A percentile compares a stretch with the other conserved stretches of the same genome.
Conservation (phyloP, 805 yeast species). For the Pichia heedii region DNA sequence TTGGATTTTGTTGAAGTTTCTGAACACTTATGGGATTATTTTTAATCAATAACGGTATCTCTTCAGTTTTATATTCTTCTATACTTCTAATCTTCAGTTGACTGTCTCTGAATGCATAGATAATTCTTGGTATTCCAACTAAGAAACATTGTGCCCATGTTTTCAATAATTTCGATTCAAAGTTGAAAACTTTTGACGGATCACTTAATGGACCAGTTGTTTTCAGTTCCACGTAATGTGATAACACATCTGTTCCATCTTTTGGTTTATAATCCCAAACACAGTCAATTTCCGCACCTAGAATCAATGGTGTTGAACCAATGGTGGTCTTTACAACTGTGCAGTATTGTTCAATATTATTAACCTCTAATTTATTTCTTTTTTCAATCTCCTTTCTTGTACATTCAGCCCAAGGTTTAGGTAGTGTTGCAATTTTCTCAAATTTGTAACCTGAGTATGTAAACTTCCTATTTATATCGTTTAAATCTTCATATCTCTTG, state of each 20-base stretch:
- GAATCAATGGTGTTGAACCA: constrained; percentile 55
- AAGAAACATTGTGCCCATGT: constrained; percentile 94
- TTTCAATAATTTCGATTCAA: constrained; percentile 67
- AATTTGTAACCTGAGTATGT: constrained; percentile 76
- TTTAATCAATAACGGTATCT: constrained; percentile 64
- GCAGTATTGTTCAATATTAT: constrained; percentile 67
- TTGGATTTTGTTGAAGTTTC: constrained; percentile 27
- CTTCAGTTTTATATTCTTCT: constrained; percentile 71
- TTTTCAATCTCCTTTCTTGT: constrained; percentile 60
- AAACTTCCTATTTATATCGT: constrained; percentile 30
- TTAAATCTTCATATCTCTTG: constrained; percentile 23
- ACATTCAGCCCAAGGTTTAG: constrained; percentile 65
- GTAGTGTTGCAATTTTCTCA: constrained; percentile 66
- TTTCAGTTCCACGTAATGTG: constrained; percentile 80
- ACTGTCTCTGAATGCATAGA: constrained; percentile 83
- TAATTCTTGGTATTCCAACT: constrained; percentile 70
- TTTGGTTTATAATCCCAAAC: constrained; percentile 70
- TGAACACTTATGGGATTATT: constrained; percentile 31
- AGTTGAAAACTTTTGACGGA: constrained; percentile 48
- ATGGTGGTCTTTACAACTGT: constrained; percentile 81
- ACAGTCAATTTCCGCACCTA: constrained; percentile 92
- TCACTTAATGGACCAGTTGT: constrained; percentile 51
- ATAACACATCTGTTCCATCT: constrained; percentile 37
- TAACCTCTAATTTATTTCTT: constrained; percentile 50
- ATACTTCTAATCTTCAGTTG: constrained; percentile 51